Evolutionary conservation across 306 rosid genomes (phyloP), one percentile per base, ranked within the genome.

Genomic region (Medicago lupulina): DNA sequence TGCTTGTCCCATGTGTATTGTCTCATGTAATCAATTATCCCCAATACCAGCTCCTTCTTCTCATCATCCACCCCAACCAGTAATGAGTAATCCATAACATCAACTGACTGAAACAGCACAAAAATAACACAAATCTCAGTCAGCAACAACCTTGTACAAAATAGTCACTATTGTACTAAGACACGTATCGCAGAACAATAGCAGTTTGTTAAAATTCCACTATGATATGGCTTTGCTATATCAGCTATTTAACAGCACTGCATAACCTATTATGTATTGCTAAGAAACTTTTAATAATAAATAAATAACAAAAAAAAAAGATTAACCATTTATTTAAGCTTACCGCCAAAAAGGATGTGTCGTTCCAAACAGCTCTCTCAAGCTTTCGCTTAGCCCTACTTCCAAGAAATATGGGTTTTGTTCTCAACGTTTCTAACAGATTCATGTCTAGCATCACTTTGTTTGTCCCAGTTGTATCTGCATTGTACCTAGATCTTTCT

Each of bases 1-100:
- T 96, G 99, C 85, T 96, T 96, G 92, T 96, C 99, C 99, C 99
- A 96, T 1, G 99, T 96, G 86, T 96, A 96, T 18, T 96, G 99
- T 73, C 99, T 92, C 98, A 96, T 90, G 85, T 80, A 96, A 84
- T 96, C 99, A 63, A 96, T 96, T 58, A 96, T 96, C 16, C 99
- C 99, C 69, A 96, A 40, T 46, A 96, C 99, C 70, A 96, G 84
- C 80, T 96, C 99, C 62, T 92, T 89, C 10, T 86, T 60, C 85
- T 96, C 97, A 8, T 90, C 97, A 15, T 96, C 99, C 75, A 96
- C 97, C 67, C 99, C 99, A 14, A 96, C 99, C 80, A 96, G 80
- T 76, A 96, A 85, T 0, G 99, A 96, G 74, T 96, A 96, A 88
- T 96, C 99, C 98, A 96, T 92, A 16, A 96, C 98, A 80, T 87